Evolutionary conservation across 371 early-diverging fungal species (phyloP).

Genomic region (Mortierella sp.): DNA sequence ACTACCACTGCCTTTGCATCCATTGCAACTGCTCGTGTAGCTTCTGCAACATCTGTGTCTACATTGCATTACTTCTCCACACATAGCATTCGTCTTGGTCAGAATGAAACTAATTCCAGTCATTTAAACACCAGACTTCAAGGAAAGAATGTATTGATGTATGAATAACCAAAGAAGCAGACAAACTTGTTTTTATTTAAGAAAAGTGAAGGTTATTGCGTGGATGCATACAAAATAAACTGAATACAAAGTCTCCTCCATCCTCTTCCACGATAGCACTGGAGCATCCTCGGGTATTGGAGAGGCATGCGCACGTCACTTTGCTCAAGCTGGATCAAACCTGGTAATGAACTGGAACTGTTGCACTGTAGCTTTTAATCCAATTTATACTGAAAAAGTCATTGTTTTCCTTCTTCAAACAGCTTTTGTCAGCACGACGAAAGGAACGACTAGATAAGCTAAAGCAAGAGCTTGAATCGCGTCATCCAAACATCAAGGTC

Average conservation of each 20-base stretch:
- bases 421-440: constrained; percentile 87
- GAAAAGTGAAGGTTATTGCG: background rate
- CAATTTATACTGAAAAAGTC: background rate
- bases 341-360: constrained; percentile 67
- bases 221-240: background rate
- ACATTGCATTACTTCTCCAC: background rate
- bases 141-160: constrained; percentile 64
- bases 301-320: constrained; percentile 86
- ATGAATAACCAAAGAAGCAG: background rate
- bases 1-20: background rate
- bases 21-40: background rate
- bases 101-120: background rate
- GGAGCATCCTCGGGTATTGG: constrained; percentile 97
- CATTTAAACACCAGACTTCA: constrained; percentile 45
- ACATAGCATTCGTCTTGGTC: background rate
- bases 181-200: background rate
- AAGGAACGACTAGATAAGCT: constrained; percentile 74
- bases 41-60: background rate
- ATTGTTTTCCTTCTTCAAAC: background rate
- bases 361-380: background rate
- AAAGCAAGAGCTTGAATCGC: constrained; percentile 62
- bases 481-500: constrained; percentile 70
- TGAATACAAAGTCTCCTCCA: background rate
- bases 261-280: constrained; percentile 64
- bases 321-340: constrained; percentile 86